These are phyloP conservation scores for Podila minutissima DNA, from an alignment of 192 early-diverging fungal species.

Conservation along the genomic window DNA sequence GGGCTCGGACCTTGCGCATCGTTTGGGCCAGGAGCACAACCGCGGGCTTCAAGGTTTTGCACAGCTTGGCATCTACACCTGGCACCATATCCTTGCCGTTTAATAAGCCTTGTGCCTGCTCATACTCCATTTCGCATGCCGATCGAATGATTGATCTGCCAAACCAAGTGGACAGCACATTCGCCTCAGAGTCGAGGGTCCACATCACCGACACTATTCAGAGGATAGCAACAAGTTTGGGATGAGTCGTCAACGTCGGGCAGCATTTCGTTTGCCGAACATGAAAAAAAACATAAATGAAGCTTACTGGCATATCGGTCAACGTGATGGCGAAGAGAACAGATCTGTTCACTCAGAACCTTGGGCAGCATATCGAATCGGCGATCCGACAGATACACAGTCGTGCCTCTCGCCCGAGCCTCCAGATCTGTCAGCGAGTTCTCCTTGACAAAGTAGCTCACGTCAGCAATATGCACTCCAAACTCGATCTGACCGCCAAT, in stretches of 20 bases:
- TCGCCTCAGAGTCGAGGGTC: constrained; percentile 64
- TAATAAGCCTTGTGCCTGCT: constrained; percentile 77
- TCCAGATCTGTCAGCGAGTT: constrained; percentile 73
- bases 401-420: constrained; percentile 77
- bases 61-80: constrained; percentile 52
- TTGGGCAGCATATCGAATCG: constrained; percentile 86
- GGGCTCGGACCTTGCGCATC: constrained; percentile 64
- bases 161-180: constrained; percentile 72
- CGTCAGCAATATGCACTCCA: constrained; percentile 85
- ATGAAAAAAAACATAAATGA: background rate
- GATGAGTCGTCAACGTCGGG: background rate
- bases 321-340: constrained; percentile 72
- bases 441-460: constrained; percentile 72
- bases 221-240: background rate
- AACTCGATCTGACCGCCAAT: constrained; percentile 65
- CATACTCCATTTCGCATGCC: constrained; percentile 78
- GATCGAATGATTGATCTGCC: constrained; percentile 80
- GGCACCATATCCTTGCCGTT: constrained; percentile 60
- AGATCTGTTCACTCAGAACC: constrained; percentile 75
- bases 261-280: background rate
- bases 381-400: constrained; percentile 82
- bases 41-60: constrained; percentile 50
- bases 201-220: constrained; percentile 72
- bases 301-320: constrained; percentile 70
- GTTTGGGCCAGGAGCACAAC: constrained; percentile 59